phyloP scores from a whole-genome alignment of 495 filamentous ascomycete genomes.

The Penicillium taxi region DNA sequence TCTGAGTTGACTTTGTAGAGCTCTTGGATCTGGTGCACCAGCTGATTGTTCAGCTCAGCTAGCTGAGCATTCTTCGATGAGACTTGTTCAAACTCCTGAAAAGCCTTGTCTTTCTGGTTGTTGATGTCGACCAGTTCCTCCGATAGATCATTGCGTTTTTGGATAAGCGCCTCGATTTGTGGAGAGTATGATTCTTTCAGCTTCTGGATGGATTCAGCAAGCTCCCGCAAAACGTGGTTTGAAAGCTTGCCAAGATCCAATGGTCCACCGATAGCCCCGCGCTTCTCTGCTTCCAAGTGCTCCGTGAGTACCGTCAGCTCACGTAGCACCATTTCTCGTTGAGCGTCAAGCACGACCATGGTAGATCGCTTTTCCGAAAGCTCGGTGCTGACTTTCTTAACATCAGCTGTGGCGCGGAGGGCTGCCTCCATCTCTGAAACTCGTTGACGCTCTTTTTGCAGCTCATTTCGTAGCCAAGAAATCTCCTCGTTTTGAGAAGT shows the following conservation, averaged over 20 bases:
- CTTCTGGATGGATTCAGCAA: constrained; percentile 77
- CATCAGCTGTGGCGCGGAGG: constrained; percentile 61
- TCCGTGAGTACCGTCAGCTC: constrained; percentile 86
- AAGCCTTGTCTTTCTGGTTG: constrained; percentile 77
- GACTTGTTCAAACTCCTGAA: constrained; percentile 91
- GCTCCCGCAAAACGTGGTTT: constrained; percentile 77
- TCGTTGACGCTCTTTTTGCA: constrained; percentile 71
- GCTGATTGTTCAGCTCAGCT: constrained; percentile 85
- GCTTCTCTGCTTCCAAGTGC: constrained; percentile 59
- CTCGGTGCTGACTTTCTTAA: constrained; percentile 78
- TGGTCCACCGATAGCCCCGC: constrained; percentile 50
- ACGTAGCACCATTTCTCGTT: constrained; percentile 88
- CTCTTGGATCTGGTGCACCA: constrained; percentile 89
- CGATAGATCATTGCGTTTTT: constrained; percentile 68
- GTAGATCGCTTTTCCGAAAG: constrained; percentile 91
- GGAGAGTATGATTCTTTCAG: constrained; percentile 72
- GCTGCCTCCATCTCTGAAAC: constrained; percentile 75
- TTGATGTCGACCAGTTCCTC: constrained; percentile 75
- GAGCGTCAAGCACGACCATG: constrained; percentile 88
- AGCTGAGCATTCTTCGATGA: constrained; percentile 90
- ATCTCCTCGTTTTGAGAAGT: constrained; percentile 66
- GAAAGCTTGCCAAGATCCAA: constrained; percentile 70
- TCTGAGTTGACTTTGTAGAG: constrained; percentile 74
- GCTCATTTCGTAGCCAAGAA: constrained; percentile 62
- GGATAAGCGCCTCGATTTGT: constrained; percentile 76